Conservation (phyloP, 371 early-diverging fungal genomes). For the Mortierella sp. region DNA sequence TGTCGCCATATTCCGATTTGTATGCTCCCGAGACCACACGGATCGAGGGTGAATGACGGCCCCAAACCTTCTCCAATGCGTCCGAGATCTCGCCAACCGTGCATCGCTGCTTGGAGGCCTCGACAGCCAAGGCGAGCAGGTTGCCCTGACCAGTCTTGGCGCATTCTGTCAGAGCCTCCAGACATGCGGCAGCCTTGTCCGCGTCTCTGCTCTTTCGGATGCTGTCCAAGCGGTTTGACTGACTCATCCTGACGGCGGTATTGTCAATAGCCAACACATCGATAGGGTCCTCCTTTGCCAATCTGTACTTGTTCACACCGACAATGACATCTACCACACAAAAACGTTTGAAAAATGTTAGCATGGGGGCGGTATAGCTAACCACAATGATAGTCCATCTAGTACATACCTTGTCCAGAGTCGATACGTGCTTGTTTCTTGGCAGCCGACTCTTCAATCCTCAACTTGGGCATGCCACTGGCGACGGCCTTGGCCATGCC, state of each 20-base stretch:
- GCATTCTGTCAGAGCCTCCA: conserved; percentile 72
- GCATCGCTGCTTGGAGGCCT: conserved; percentile 79
- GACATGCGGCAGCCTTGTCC: conserved; percentile 59
- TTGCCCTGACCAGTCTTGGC: conserved; percentile 75
- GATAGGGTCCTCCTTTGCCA: conserved; percentile 72
- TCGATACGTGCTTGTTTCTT: conserved; percentile 88
- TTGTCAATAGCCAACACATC: conserved; percentile 88
- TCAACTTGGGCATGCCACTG: conserved; percentile 87
- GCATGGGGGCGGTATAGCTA: background rate
- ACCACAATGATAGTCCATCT: background rate
- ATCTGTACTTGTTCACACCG: conserved; percentile 87
- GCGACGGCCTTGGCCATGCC: conserved; percentile 93
- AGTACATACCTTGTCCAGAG: conserved; percentile 68
- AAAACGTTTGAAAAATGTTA: background rate
- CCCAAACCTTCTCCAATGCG: conserved; percentile 83
- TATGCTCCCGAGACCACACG: conserved; percentile 87
- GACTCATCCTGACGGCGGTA: conserved; percentile 71
- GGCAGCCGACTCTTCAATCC: conserved; percentile 87
- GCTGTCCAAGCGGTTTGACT: conserved; percentile 68
- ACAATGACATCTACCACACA: conserved; percentile 74
- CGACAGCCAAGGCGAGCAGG: conserved; percentile 66
- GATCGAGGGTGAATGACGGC: conserved; percentile 80
- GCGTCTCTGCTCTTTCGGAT: conserved; percentile 65
- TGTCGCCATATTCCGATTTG: conserved; percentile 79
- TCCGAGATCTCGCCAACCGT: conserved; percentile 87